A percentile compares a stretch with the other conserved stretches of the same genome.
Conservation (phyloP, 2,329 filamentous ascomycete species). For the Clonostachys byssicola region DNA sequence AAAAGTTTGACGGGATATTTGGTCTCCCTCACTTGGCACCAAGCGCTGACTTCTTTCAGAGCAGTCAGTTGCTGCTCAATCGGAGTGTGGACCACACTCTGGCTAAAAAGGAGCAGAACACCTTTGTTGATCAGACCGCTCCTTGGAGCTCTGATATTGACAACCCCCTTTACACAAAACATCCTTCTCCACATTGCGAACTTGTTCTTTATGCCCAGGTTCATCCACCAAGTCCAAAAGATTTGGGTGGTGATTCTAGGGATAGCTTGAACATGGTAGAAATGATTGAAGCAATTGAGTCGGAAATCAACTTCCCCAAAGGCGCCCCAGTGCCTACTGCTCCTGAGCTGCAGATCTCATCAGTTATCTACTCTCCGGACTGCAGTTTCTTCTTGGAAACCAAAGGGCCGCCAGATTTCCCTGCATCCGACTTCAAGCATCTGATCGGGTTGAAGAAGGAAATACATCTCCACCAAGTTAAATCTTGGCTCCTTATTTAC, state of each 20-base stretch:
- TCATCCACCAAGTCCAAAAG: conserved; percentile 43
- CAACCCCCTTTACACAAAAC: conserved; percentile 51
- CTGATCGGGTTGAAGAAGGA: conserved; percentile 58
- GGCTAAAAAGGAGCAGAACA: conserved; percentile 53
- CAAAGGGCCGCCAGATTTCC: conserved; percentile 55
- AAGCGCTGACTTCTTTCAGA: conserved; percentile 47
- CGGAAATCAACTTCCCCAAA: conserved; percentile 56
- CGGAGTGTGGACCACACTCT: conserved; percentile 66
- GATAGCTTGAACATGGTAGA: conserved; percentile 24
- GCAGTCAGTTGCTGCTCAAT: conserved; percentile 64
- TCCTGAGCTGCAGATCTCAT: conserved; percentile 57
- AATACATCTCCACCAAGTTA: conserved; percentile 50
- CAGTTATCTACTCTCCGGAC: conserved; percentile 63
- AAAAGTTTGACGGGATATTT: conserved; percentile 92
- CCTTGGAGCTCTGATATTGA: conserved; percentile 75
- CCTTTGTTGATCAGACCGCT: conserved; percentile 53
- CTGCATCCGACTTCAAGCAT: conserved; percentile 47
- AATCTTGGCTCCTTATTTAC: conserved; percentile 54
- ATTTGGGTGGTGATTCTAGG: conserved; percentile 22
- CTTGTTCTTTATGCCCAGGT: conserved; percentile 84
- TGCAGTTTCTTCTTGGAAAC: conserved; percentile 64
- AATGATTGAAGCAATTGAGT: conserved; percentile 52
- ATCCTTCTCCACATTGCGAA: conserved; percentile 75
- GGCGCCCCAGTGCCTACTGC: conserved; percentile 52
- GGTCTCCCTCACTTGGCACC: conserved; percentile 79